Evolutionary conservation across 345 rosid species (phyloP), one percentile per base, ranked within the genome.

Genomic region (Salix viminalis): DNA sequence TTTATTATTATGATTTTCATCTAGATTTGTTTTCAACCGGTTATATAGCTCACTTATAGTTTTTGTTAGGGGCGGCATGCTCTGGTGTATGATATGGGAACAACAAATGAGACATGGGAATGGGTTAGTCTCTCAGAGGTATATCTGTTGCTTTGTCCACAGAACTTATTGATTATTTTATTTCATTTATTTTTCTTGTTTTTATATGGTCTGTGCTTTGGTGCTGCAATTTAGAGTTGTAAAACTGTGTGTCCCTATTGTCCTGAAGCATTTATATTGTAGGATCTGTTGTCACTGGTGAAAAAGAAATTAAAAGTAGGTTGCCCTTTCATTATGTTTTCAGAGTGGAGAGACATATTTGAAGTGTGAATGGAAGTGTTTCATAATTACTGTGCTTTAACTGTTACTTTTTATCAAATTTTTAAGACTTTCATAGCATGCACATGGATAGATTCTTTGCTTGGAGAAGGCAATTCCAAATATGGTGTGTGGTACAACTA

Each of bases 61-160:
- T 46, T 52, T 62, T 80, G 21, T 77, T 70, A 91, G 98, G 96
- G 94, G 77, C 87, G 81, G 28, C 98, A 93, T 91, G 93, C 93
- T 67, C 80, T 93, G 76, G 97, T 93, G 54, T 93, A 93, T 69
- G 96, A 94, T 85, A 92, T 85, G 12, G 92, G 90, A 76, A 84
- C 97, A 68, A 73, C 81, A 23, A 74, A 77, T 73, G 98, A 94
- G 88, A 89, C 98, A 61, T 94, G 97, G 98, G 97, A 94, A 86
- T 94, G 96, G 97, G 97, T 94, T 73, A 90, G 89, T 67, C 92
- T 94, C 80, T 79, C 90, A 26, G 98, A 94, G 94, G 97, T 92
- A 84, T 56, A 41, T 67, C 21, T 65, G 6, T 5, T 69, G 42
- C 74, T 73, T 73, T 44, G 24, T 71, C 66, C 15, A 50, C 13